Percentiles rank a stretch among this genome's conserved stretches.
These are phyloP conservation scores for Xylaria curta DNA, from an alignment of 495 filamentous ascomycete genomes.

Conservation along the genomic window DNA sequence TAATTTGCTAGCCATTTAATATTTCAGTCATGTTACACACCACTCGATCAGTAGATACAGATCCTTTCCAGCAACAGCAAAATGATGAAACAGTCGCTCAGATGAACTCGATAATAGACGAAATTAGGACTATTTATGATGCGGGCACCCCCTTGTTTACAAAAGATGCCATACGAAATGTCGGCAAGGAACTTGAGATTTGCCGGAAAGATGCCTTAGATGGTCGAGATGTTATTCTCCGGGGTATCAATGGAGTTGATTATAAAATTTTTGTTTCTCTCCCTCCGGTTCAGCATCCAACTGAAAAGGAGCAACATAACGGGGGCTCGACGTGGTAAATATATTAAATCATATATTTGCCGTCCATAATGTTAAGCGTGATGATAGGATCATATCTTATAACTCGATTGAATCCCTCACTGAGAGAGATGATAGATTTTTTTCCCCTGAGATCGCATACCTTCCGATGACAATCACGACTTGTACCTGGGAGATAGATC, in stretches of 20 bases:
- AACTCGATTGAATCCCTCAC: not conserved
- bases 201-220: not conserved
- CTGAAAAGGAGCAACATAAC: not conserved
- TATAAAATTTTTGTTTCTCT: not conserved
- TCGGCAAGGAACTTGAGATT: not conserved
- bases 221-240: not conserved
- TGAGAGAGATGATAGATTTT: not conserved
- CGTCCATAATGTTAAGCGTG: not conserved
- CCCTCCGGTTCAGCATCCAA: not conserved
- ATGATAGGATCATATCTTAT: not conserved
- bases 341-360: constrained; percentile 1
- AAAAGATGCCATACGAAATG: constrained; percentile 5
- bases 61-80: no score
- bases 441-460: not conserved
- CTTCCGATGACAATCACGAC: constrained; percentile 7
- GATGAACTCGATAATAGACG: not conserved
- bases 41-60: no score
- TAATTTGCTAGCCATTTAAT: no score
- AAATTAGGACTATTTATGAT: constrained; percentile 8
- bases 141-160: not conserved
- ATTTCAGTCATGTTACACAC: no score
- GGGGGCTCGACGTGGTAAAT: not conserved
- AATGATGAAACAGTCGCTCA: not conserved
- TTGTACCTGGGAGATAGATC: not conserved
- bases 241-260: constrained; percentile 1